Evolutionary conservation across 208 protist species (phyloP).

Genomic region (Trypanosoma theileri): DNA sequence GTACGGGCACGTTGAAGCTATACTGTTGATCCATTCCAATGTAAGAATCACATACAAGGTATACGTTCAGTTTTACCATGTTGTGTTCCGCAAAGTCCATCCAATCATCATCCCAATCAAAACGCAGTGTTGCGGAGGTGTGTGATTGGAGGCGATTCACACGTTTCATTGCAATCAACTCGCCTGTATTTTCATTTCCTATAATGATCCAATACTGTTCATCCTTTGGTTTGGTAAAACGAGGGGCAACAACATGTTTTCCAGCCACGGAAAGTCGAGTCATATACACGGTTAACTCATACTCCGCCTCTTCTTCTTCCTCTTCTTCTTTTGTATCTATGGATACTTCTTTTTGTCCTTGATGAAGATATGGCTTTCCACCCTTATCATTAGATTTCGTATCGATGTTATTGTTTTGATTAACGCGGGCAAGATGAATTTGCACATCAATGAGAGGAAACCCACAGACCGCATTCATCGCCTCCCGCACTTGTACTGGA

Average conservation of each 20-base stretch:
- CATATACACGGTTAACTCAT: slow-evolving; percentile 59
- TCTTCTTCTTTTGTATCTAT: background rate
- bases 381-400: slow-evolving; percentile 3
- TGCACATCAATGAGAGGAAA: slow-evolving; percentile 81
- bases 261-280: slow-evolving; percentile 56
- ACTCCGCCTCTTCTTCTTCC: slow-evolving; percentile 41
- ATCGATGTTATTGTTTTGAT: slow-evolving; percentile 19
- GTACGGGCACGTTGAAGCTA: slow-evolving; percentile 57
- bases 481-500: slow-evolving; percentile 50
- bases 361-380: background rate
- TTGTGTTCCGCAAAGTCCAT: slow-evolving; percentile 28
- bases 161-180: slow-evolving; percentile 93
- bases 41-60: slow-evolving; percentile 91
- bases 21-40: slow-evolving; percentile 91
- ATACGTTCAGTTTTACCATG: slow-evolving; percentile 63
- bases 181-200: slow-evolving; percentile 76
- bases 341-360: no score
- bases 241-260: slow-evolving; percentile 74
- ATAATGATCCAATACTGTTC: slow-evolving; percentile 93
- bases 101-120: slow-evolving; percentile 92
- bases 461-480: slow-evolving; percentile 71
- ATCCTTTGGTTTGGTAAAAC: slow-evolving; percentile 89
- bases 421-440: slow-evolving; percentile 34
- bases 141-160: slow-evolving; percentile 56
- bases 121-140: slow-evolving; percentile 51